Evolutionary conservation across 495 filamentous ascomycete species (phyloP).

Genomic region (Aspergillus biplanus): DNA sequence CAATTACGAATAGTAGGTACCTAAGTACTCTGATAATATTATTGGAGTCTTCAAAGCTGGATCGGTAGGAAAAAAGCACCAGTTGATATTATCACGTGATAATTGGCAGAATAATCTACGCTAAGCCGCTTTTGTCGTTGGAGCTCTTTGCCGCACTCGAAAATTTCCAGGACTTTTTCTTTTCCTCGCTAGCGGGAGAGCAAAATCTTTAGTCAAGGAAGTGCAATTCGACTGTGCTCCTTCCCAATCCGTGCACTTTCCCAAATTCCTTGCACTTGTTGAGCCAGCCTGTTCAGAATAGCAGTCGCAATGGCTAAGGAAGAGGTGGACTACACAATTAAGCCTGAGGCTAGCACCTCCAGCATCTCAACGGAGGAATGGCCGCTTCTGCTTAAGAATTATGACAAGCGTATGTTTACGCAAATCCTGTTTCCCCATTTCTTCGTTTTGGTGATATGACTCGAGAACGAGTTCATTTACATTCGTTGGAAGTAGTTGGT

Average conservation of each 20-base stretch:
- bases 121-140: conserved; percentile 27
- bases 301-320: conserved; percentile 66
- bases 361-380: conserved; percentile 76
- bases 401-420: conserved; percentile 67
- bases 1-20: neutral
- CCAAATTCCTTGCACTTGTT: conserved; percentile 30
- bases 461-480: conserved; percentile 3
- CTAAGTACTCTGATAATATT: too few species aligned
- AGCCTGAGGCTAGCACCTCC: conserved; percentile 76
- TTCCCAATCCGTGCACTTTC: conserved; percentile 23
- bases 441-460: neutral
- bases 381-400: conserved; percentile 93
- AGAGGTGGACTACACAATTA: conserved; percentile 79
- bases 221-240: conserved; percentile 29
- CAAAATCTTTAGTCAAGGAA: conserved; percentile 31
- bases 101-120: conserved; percentile 6
- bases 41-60: too few species aligned
- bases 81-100: conserved; percentile 17
- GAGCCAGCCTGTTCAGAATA: conserved; percentile 42
- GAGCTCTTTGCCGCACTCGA: conserved; percentile 31
- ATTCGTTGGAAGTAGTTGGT: conserved; percentile 21
- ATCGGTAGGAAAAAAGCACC: neutral
- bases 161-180: conserved; percentile 33
- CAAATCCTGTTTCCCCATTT: conserved; percentile 6
- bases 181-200: conserved; percentile 30